Conservation (phyloP, 2,329 filamentous ascomycete genomes). For the Metarhizium guizhouense region DNA sequence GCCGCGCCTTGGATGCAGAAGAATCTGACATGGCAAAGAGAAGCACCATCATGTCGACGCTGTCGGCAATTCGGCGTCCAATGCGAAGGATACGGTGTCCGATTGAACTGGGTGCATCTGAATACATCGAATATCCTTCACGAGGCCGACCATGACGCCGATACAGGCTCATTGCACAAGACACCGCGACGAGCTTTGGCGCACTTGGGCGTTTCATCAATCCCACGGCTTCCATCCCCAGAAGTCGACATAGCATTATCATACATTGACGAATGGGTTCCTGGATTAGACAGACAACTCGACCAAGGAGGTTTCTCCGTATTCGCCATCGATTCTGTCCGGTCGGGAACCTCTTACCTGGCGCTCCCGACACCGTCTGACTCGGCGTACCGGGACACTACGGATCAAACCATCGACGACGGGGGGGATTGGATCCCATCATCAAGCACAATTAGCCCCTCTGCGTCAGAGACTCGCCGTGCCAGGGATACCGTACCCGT, state of each 20-base stretch:
- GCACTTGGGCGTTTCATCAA: not conserved
- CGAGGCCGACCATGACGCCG: not conserved
- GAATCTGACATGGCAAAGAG: not conserved
- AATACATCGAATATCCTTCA: slow-evolving; percentile 1
- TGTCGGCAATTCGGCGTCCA: slow-evolving; percentile 8
- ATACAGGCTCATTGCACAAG: not conserved
- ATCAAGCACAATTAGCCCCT: not conserved
- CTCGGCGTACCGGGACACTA: not conserved
- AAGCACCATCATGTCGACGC: slow-evolving; percentile 6
- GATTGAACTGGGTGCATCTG: slow-evolving; percentile 9
- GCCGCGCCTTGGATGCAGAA: not conserved
- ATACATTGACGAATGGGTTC: slow-evolving; percentile 8
- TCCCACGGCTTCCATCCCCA: slow-evolving; percentile 1
- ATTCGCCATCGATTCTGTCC: not conserved
- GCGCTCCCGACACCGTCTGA: not conserved
- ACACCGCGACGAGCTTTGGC: not conserved
- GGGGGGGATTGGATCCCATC: not conserved
- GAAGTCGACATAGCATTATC: slow-evolving; percentile 5
- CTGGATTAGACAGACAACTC: not conserved
- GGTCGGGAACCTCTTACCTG: not conserved
- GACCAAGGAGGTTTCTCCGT: slow-evolving; percentile 1
- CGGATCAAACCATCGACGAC: not conserved
- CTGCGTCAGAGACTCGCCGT: not conserved
- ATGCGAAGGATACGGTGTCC: slow-evolving; percentile 13
- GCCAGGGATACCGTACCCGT: not conserved